phyloP scores from a whole-genome alignment of 768 basidiomycete species.

The Collybia sordida region DNA sequence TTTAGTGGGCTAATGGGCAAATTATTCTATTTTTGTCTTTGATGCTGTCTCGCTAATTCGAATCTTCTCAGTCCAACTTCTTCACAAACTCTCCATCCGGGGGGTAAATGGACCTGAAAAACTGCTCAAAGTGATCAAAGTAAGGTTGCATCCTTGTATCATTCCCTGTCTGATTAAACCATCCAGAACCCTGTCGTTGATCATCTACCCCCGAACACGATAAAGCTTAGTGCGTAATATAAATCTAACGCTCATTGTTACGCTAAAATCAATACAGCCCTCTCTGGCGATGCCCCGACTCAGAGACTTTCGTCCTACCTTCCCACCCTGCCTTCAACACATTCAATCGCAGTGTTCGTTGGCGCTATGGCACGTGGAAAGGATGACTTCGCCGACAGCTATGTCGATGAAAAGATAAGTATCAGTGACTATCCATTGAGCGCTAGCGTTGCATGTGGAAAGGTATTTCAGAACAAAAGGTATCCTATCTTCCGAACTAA shows the following conservation, averaged over 20 bases:
- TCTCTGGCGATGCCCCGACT: conserved; percentile 89
- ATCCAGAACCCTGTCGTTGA: conserved; percentile 88
- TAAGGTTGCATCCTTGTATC: conserved; percentile 26
- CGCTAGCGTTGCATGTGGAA: conserved; percentile 94
- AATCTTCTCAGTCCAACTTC: conserved; percentile 75
- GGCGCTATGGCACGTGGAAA: conserved; percentile 97
- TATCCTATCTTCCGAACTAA: not conserved
- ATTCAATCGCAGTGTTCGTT: conserved; percentile 92
- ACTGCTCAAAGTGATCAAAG: conserved; percentile 95
- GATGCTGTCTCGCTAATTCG: conserved; percentile 1
- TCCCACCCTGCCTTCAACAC: conserved; percentile 80
- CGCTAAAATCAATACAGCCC: conserved; percentile 45
- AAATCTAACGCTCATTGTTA: not conserved
- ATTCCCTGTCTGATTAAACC: not conserved
- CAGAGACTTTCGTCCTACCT: conserved; percentile 82
- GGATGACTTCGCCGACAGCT: conserved; percentile 95
- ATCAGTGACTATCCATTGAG: conserved; percentile 94
- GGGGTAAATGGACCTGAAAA: conserved; percentile 98
- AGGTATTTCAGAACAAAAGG: conserved; percentile 48
- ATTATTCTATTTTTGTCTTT: conserved; percentile 7
- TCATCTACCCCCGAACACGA: conserved; percentile 92
- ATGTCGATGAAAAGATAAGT: conserved; percentile 95
- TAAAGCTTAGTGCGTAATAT: conserved; percentile 81
- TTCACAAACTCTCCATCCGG: conserved; percentile 93
- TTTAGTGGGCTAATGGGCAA: conserved; percentile 98